A percentile compares a stretch with the other conserved stretches of the same genome.
Evolutionary conservation across 441 rosid genomes (phyloP).

Genomic region (Arabidopsis hybrid): DNA sequence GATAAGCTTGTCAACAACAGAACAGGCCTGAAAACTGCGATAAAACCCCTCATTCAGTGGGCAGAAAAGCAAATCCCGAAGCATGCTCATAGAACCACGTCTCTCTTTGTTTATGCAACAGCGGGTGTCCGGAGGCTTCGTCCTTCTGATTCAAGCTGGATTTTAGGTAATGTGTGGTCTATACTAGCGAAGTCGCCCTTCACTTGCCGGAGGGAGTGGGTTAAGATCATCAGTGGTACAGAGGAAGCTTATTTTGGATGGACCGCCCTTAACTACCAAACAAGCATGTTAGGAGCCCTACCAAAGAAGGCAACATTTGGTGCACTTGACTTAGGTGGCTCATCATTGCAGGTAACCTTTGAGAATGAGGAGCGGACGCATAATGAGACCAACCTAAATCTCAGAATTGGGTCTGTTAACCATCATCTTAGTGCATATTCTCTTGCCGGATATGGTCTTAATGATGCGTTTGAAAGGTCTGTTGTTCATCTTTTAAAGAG

Average conservation of each 20-base stretch:
- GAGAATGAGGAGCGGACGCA: constrained; percentile 67
- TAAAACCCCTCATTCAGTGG: constrained; percentile 92
- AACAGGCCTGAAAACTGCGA: constrained; percentile 78
- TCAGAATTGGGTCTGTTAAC: constrained; percentile 76
- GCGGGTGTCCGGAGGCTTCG: constrained; percentile 97
- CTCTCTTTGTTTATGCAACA: constrained; percentile 89
- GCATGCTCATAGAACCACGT: constrained; percentile 76
- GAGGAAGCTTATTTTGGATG: constrained; percentile 98
- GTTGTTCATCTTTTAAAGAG: constrained; percentile 68
- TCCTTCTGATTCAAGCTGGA: constrained; percentile 81
- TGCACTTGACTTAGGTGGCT: constrained; percentile 97
- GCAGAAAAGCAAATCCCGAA: constrained; percentile 92
- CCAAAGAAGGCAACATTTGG: constrained; percentile 90
- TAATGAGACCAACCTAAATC: constrained; percentile 70
- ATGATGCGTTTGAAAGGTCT: constrained; percentile 96
- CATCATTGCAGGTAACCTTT: constrained; percentile 96
- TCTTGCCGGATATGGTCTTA: constrained; percentile 96
- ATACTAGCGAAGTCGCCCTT: constrained; percentile 82
- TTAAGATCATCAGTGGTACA: constrained; percentile 84
- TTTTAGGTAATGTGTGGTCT: constrained; percentile 87
- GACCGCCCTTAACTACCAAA: constrained; percentile 91
- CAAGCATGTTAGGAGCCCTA: constrained; percentile 63
- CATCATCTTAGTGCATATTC: constrained; percentile 96
- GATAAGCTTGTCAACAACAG: constrained; percentile 79
- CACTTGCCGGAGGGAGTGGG: constrained; percentile 76